phyloP scores from a whole-genome alignment of 2,329 filamentous ascomycete genomes.

The Aspergillus ibericus region DNA sequence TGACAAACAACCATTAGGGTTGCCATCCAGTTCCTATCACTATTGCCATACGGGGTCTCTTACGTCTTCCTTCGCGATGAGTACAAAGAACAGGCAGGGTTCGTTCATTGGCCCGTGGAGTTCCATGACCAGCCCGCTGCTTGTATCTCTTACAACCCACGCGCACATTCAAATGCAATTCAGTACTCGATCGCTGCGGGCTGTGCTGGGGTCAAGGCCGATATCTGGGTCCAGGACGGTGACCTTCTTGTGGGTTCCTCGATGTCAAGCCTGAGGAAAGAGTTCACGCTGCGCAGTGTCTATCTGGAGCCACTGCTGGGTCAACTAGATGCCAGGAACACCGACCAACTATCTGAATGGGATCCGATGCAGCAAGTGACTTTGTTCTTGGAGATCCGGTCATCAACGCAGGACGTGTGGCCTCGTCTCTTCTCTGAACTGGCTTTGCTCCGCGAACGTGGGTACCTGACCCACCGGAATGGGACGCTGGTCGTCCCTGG shows the following conservation, averaged over 20 bases:
- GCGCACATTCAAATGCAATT: slow-evolving; percentile 20
- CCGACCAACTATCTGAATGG: slow-evolving; percentile 8
- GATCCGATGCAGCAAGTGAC: slow-evolving; percentile 19
- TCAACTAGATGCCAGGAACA: slow-evolving; percentile 16
- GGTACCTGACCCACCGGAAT: slow-evolving; percentile 27
- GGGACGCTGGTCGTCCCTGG: slow-evolving; percentile 19
- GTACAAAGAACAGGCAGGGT: slow-evolving; percentile 1
- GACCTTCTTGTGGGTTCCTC: slow-evolving; percentile 25
- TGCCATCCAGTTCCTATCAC: slow-evolving; percentile 21
- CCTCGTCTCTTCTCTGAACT: slow-evolving; percentile 22
- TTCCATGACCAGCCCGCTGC: slow-evolving; percentile 11
- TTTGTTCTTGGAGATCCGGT: slow-evolving; percentile 27
- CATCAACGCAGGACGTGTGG: slow-evolving; percentile 17
- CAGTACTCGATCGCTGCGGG: slow-evolving; percentile 23
- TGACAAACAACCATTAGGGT: slow-evolving; percentile 13
- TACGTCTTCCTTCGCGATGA: slow-evolving; percentile 16
- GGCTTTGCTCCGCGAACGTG: slow-evolving; percentile 17
- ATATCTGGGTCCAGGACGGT: slow-evolving; percentile 26
- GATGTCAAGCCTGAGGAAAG: slow-evolving; percentile 2
- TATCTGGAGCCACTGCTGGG: slow-evolving; percentile 26
- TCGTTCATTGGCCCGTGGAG: slow-evolving; percentile 16
- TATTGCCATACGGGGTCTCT: slow-evolving; percentile 19
- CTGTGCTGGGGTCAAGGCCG: slow-evolving; percentile 28
- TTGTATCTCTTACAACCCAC: slow-evolving; percentile 26
- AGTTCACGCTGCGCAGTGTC: slow-evolving; percentile 20